A percentile compares a stretch with the other conserved stretches of the same genome.
Conservation (phyloP, 176 grass and related monocot species). For the Cocos nucifera region DNA sequence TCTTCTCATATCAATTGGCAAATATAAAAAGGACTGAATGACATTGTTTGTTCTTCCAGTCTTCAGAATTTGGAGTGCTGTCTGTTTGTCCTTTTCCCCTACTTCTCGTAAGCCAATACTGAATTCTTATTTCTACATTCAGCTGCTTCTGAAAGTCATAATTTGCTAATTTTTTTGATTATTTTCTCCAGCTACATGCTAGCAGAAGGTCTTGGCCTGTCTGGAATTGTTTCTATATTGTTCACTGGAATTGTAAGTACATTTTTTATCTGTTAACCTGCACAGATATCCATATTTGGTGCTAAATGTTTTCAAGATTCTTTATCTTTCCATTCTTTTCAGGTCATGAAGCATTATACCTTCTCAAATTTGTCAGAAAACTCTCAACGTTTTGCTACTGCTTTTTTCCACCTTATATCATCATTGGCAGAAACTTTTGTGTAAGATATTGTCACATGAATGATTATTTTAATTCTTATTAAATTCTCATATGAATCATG, state of each 20-base stretch:
- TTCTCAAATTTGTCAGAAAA: slow-evolving; percentile 96
- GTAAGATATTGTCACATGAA: slow-evolving; percentile 37
- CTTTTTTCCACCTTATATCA: slow-evolving; percentile 92
- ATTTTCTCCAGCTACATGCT: slow-evolving; percentile 80
- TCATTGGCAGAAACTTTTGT: slow-evolving; percentile 99
- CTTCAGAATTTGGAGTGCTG: slow-evolving; percentile 99
- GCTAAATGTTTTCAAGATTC: slow-evolving; percentile 3
- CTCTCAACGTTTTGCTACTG: slow-evolving; percentile 77
- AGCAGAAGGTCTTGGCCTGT: slow-evolving; percentile 97
- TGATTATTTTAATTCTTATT: background rate
- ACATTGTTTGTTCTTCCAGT: slow-evolving; percentile 37
- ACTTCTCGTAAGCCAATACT: slow-evolving; percentile 86
- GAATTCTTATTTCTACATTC: slow-evolving; percentile 9
- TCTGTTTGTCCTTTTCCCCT: slow-evolving; percentile 97
- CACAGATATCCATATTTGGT: slow-evolving; percentile 13
- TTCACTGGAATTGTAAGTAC: slow-evolving; percentile 93
- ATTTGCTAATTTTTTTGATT: slow-evolving; percentile 11
- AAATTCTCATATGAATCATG: too few relatives aligned
- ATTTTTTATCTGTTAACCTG: slow-evolving; percentile 5
- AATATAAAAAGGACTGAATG: slow-evolving; percentile 15
- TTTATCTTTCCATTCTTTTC: slow-evolving; percentile 22
- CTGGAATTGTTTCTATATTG: slow-evolving; percentile 97
- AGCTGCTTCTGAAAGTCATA: background rate
- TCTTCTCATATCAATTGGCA: slow-evolving; percentile 8
- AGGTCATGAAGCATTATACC: slow-evolving; percentile 99